Percentiles rank a stretch among this genome's conserved stretches.
These are phyloP conservation scores for Aspergillus sp. DNA, from an alignment of 2,329 filamentous ascomycete genomes.

Conservation along the genomic window DNA sequence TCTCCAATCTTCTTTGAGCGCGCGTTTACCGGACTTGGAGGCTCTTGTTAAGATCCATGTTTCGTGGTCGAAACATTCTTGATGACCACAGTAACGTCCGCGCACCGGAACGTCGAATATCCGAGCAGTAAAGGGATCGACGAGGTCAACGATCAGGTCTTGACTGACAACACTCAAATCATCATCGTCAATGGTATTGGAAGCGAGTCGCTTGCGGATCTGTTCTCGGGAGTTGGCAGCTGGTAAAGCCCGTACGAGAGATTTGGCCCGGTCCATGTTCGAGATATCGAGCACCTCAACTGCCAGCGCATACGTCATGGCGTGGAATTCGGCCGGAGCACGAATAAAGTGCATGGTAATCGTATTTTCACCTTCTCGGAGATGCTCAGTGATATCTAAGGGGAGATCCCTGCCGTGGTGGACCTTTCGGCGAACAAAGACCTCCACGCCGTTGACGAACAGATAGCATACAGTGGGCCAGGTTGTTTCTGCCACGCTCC, in stretches of 20 bases:
- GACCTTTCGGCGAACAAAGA: constrained; percentile 63
- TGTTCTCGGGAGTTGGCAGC: constrained; percentile 52
- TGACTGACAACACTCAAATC: constrained; percentile 61
- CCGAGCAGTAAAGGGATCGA: constrained; percentile 64
- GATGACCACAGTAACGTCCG: constrained; percentile 67
- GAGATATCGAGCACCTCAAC: constrained; percentile 67
- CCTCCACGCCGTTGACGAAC: constrained; percentile 60
- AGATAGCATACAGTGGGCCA: constrained; percentile 75
- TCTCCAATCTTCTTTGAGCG: constrained; percentile 62
- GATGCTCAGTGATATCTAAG: constrained; percentile 65
- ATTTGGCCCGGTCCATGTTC: constrained; percentile 38
- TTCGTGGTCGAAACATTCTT: constrained; percentile 86
- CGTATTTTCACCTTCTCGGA: constrained; percentile 61
- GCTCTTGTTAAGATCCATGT: constrained; percentile 71
- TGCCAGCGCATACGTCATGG: constrained; percentile 58
- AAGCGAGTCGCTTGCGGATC: constrained; percentile 56
- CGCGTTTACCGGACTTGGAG: constrained; percentile 44
- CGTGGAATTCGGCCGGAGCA: constrained; percentile 34
- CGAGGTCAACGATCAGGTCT: constrained; percentile 60
- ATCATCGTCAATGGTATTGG: constrained; percentile 47
- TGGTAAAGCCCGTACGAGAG: constrained; percentile 41
- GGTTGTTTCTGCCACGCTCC: constrained; percentile 61
- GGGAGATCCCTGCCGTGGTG: constrained; percentile 76
- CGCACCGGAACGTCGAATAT: constrained; percentile 73
- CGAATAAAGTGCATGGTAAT: constrained; percentile 54